Evolutionary conservation across 805 yeast genomes (phyloP).

Genomic region (Wickerhamiella kurtzmanii): DNA sequence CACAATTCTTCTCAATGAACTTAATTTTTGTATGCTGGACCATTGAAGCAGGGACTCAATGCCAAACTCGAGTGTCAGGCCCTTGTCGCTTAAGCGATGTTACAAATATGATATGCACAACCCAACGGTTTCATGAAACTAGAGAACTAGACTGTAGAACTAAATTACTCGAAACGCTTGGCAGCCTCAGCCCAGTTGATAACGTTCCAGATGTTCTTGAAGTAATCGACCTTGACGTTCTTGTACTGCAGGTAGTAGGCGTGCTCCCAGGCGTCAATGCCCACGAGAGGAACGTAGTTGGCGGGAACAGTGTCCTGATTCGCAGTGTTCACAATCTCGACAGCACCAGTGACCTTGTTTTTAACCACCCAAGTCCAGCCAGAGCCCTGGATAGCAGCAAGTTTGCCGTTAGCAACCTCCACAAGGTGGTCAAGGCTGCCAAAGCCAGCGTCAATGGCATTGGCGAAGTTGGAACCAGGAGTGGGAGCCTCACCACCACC

Average conservation of each 20-base stretch:
- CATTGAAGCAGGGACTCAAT: no score
- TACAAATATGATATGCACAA: no score
- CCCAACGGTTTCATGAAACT: no score
- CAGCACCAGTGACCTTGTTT: conserved; percentile 52
- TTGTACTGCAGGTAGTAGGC: conserved; percentile 90
- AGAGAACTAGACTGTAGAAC: background rate
- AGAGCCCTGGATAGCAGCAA: conserved; percentile 87
- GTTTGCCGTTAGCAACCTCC: conserved; percentile 45
- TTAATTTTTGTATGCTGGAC: no score
- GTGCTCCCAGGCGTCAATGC: conserved; percentile 95
- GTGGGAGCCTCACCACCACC: conserved; percentile 64
- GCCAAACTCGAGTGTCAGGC: no score
- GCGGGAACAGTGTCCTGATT: conserved; percentile 82
- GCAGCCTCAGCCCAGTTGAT: conserved; percentile 89
- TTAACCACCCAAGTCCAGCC: conserved; percentile 91
- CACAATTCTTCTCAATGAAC: no score
- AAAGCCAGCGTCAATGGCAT: conserved; percentile 48
- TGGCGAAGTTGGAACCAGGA: conserved; percentile 41
- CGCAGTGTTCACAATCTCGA: conserved; percentile 67
- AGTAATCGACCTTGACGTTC: conserved; percentile 82
- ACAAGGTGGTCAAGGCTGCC: conserved; percentile 64
- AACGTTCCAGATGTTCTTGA: conserved; percentile 89
- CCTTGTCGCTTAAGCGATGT: no score
- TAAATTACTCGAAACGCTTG: conserved; percentile 31
- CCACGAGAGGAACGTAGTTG: conserved; percentile 58